phyloP scores from a whole-genome alignment of 306 rosid species.

The Carpinus fangiana region DNA sequence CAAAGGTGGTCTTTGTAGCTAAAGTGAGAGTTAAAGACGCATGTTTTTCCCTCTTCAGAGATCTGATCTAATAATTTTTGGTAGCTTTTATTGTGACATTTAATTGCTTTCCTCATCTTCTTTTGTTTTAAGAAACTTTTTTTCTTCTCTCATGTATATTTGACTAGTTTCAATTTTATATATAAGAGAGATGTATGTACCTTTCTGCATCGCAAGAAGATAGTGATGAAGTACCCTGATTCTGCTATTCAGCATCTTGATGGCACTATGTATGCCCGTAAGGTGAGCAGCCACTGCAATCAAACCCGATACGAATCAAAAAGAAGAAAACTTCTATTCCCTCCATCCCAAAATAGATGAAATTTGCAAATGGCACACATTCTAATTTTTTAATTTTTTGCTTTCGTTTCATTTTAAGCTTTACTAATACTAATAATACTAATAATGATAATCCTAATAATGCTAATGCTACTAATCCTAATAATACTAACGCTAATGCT shows the following conservation, averaged over 20 bases:
- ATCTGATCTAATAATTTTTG: not conserved
- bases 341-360: not conserved
- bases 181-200: constrained; percentile 32
- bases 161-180: constrained; percentile 4
- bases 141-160: not conserved
- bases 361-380: not conserved
- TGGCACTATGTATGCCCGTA: constrained; percentile 92
- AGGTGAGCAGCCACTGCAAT: constrained; percentile 96
- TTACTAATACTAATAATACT: not conserved
- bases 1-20: not conserved
- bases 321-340: not conserved
- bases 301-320: constrained; percentile 6
- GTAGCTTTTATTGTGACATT: not conserved
- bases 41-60: not conserved
- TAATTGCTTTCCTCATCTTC: not conserved
- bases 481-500: too few species aligned
- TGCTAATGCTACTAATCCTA: too few species aligned
- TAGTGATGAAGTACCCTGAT: constrained; percentile 82
- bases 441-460: not conserved
- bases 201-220: constrained; percentile 92
- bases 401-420: too few species aligned
- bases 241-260: constrained; percentile 97
- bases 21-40: not conserved
- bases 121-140: not conserved
- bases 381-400: not conserved